phyloP scores from a whole-genome alignment of 2,329 filamentous ascomycete species.

The Diaporthe sp. region DNA sequence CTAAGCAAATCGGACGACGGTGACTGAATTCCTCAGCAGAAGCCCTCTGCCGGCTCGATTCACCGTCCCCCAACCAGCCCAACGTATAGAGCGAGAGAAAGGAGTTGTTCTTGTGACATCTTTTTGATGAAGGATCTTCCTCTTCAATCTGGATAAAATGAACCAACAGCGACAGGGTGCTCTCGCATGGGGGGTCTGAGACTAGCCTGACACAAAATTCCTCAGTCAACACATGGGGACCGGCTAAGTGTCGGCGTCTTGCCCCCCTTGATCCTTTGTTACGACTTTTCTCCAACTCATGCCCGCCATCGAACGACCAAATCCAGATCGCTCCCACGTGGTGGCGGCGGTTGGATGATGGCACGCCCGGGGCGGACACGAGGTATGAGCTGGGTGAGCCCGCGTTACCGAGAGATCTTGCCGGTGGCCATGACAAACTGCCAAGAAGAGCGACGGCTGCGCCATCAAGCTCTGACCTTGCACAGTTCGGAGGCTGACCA shows the following conservation, averaged over 20 bases:
- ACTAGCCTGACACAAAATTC: constrained; percentile 21
- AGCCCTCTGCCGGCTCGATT: constrained; percentile 11
- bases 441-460: constrained; percentile 12
- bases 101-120: not conserved
- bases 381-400: not conserved
- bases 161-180: not conserved
- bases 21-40: constrained; percentile 27
- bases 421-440: not conserved
- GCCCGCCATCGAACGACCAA: not conserved
- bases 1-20: not conserved
- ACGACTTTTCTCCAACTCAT: not conserved
- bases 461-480: constrained; percentile 13
- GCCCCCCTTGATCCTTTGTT: not conserved
- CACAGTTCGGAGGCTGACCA: constrained; percentile 1
- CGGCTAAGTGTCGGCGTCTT: constrained; percentile 26
- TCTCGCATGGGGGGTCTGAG: constrained; percentile 8
- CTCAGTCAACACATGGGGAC: constrained; percentile 5
- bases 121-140: constrained; percentile 20
- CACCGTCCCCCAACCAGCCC: not conserved
- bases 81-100: not conserved
- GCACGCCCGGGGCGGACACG: not conserved
- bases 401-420: not conserved
- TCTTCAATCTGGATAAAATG: constrained; percentile 9
- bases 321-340: not conserved
- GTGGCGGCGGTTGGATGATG: not conserved